phyloP scores from a whole-genome alignment of 2,329 filamentous ascomycete genomes.

The Sclerotiophoma versabilis region DNA sequence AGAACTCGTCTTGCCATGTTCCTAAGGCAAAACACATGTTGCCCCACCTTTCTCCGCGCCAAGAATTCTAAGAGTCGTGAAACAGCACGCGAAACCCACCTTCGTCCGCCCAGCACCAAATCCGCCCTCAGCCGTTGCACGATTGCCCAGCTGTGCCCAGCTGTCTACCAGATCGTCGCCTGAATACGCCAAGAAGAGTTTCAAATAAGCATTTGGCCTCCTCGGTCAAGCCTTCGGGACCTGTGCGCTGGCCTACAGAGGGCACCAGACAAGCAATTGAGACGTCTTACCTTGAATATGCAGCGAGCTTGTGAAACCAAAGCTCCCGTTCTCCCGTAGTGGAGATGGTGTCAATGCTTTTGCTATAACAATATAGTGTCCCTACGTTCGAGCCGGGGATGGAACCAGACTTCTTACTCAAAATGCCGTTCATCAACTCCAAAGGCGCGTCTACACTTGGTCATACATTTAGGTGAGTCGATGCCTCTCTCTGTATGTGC shows the following conservation, averaged over 20 bases:
- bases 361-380: constrained; percentile 7
- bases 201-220: constrained; percentile 16
- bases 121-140: not conserved
- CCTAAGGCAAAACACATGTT: constrained; percentile 8
- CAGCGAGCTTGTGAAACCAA: constrained; percentile 38
- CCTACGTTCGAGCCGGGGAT: constrained; percentile 25
- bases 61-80: constrained; percentile 9
- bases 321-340: constrained; percentile 18
- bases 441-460: constrained; percentile 44
- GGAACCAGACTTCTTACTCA: constrained; percentile 45
- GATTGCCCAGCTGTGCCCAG: constrained; percentile 15
- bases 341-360: not conserved
- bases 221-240: constrained; percentile 13
- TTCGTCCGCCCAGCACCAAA: constrained; percentile 1
- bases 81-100: constrained; percentile 16
- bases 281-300: constrained; percentile 15
- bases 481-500: not conserved
- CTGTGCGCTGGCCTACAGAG: not conserved
- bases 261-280: constrained; percentile 12
- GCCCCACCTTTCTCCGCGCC: constrained; percentile 15
- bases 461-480: constrained; percentile 43
- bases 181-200: not conserved
- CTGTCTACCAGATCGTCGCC: constrained; percentile 1
- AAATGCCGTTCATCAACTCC: constrained; percentile 47
- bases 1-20: too few relatives aligned